A percentile compares a stretch with the other conserved stretches of the same genome.
phyloP scores from a whole-genome alignment of 306 rosid genomes.

The Quercus suber region DNA sequence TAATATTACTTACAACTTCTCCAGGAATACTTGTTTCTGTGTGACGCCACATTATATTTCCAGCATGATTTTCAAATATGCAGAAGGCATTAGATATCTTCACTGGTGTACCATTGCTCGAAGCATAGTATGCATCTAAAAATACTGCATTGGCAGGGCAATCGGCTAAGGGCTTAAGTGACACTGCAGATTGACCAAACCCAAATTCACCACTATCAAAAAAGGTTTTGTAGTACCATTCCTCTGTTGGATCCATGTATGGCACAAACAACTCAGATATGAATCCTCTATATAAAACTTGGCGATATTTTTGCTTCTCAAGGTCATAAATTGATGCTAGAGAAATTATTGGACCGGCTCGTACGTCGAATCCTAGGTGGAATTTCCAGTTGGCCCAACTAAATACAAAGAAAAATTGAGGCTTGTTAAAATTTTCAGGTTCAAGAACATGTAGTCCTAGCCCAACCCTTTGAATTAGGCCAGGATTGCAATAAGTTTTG shows the following conservation, averaged over 20 bases:
- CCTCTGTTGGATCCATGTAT: constrained; percentile 63
- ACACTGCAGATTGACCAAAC: constrained; percentile 43
- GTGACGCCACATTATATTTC: constrained; percentile 71
- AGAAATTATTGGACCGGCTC: constrained; percentile 51
- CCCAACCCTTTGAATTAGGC: neutral
- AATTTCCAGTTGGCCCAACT: constrained; percentile 60
- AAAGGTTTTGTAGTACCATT: constrained; percentile 47
- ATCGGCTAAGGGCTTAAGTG: constrained; percentile 40
- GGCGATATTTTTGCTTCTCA: constrained; percentile 30
- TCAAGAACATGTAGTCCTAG: neutral
- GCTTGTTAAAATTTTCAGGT: no score
- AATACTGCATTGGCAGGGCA: constrained; percentile 58
- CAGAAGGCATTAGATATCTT: constrained; percentile 48
- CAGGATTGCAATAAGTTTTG: neutral
- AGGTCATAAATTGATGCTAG: constrained; percentile 57
- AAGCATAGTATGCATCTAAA: constrained; percentile 45
- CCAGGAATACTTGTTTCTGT: constrained; percentile 33
- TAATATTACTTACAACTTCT: constrained; percentile 14
- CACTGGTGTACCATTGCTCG: constrained; percentile 38
- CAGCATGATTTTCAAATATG: constrained; percentile 52
- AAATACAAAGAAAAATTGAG: neutral
- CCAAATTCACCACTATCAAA: constrained; percentile 56
- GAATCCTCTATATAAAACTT: constrained; percentile 52
- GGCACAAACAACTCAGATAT: constrained; percentile 57
- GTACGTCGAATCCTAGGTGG: constrained; percentile 40